phyloP scores from a whole-genome alignment of 257 asterid genomes.

The Lantana camara region DNA sequence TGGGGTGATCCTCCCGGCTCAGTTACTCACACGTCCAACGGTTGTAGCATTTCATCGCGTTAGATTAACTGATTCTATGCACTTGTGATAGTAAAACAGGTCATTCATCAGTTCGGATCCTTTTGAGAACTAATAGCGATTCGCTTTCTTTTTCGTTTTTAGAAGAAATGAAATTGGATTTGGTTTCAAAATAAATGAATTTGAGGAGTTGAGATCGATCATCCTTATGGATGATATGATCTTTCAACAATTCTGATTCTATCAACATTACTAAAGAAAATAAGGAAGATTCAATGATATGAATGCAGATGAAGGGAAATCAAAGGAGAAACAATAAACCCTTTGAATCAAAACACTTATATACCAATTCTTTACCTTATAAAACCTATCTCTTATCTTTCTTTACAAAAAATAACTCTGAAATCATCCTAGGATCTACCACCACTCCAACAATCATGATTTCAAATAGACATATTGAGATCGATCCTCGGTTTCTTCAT shows the following conservation, averaged over 20 bases:
- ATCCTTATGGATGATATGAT: not conserved
- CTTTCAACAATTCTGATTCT: not conserved
- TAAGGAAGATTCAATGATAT: not conserved
- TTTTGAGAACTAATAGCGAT: no score
- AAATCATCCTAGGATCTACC: constrained; percentile 5
- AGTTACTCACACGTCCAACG: no score
- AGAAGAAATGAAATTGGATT: no score
- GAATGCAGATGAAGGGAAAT: no score
- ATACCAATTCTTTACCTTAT: constrained; percentile 41
- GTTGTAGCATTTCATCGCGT: no score
- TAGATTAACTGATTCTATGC: no score
- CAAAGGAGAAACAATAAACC: constrained; percentile 4
- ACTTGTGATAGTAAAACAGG: no score
- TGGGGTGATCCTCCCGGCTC: no score
- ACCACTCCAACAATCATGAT: constrained; percentile 26
- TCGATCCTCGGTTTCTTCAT: constrained; percentile 68
- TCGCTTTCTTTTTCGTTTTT: no score
- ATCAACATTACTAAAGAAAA: not conserved
- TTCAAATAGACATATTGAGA: constrained; percentile 62
- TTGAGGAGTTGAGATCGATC: no score
- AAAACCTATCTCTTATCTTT: constrained; percentile 28
- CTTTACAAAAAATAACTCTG: constrained; percentile 44
- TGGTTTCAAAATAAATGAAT: no score
- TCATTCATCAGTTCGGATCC: no score
- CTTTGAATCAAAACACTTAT: constrained; percentile 34